Evolutionary conservation across 495 filamentous ascomycete species (phyloP).

Genomic region (Tuber indicum): DNA sequence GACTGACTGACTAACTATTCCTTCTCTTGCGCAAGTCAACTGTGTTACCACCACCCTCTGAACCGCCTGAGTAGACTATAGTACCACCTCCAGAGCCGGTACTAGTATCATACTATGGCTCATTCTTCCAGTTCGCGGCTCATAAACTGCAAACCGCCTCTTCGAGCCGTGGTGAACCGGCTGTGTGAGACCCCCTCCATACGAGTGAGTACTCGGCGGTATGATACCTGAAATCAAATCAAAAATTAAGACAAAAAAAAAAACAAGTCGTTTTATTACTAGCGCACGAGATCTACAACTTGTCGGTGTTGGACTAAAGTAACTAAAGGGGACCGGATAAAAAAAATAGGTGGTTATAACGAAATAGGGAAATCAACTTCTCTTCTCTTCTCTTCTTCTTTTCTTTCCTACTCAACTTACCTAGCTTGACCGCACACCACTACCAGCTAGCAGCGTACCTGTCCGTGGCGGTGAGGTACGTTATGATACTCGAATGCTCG

Average conservation of each 20-base stretch:
- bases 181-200: no score
- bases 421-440: no score
- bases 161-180: no score
- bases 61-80: no score
- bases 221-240: not conserved
- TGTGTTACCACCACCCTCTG: no score
- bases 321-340: not conserved
- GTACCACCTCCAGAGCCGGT: no score
- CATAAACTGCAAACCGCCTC: no score
- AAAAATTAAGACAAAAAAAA: not conserved
- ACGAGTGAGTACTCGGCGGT: not conserved
- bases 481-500: not conserved
- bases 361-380: not conserved
- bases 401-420: no score
- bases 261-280: not conserved
- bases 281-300: not conserved
- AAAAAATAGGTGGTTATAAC: not conserved
- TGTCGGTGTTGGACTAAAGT: not conserved
- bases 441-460: not conserved
- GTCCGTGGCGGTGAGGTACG: not conserved
- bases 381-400: not conserved
- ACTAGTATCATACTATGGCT: no score
- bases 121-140: no score
- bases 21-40: no score
- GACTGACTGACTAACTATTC: no score